Evolutionary conservation across 441 rosid species (phyloP), one percentile per base, ranked within the genome.

Genomic region (Adansonia rubrostipa): DNA sequence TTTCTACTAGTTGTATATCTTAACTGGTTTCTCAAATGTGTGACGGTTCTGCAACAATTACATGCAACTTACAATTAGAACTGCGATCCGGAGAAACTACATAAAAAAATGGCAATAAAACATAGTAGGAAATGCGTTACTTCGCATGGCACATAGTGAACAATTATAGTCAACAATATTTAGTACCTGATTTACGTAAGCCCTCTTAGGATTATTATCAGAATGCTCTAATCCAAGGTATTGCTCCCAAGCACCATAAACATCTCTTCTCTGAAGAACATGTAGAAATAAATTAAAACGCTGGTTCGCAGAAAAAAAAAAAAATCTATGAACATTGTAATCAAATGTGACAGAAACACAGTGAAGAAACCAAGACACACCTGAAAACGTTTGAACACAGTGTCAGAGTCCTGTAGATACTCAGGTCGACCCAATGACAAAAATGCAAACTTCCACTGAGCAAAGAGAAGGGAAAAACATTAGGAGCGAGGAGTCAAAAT

Each of bases 181-280:
- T 1, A 50, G 74, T 82, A 94, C 99, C 96, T 96, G 98, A 83
- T 96, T 92, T 76, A 86, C 93, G 81, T 90, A 91, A 63, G 98
- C 88, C 84, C 98, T 89, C 87, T 93, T 94, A 13, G 98, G 97
- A 71, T 89, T 81, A 83, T 85, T 92, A 78, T 94, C 94, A 71
- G 91, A 73, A 80, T 96, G 98, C 88, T 96, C 98, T 89, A 96
- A 79, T 77, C 99, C 98, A 74, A 94, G 98, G 85, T 94, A 96
- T 79, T 92, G 97, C 85, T 93, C 98, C 96, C 95, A 95, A 33
- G 96, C 94, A 56, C 99, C 97, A 78, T 96, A 96, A 50, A 90
- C 91, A 79, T 92, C 98, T 88, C 94, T 91, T 78, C 94, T 91
- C 98, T 96, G 85, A 67, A 79, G 7, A 42, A 10, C 6, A 24